Percentiles rank a stretch among this genome's conserved stretches.
Evolutionary conservation across 1,284 basidiomycete genomes (phyloP).

Genomic region (Ustilago nuda): DNA sequence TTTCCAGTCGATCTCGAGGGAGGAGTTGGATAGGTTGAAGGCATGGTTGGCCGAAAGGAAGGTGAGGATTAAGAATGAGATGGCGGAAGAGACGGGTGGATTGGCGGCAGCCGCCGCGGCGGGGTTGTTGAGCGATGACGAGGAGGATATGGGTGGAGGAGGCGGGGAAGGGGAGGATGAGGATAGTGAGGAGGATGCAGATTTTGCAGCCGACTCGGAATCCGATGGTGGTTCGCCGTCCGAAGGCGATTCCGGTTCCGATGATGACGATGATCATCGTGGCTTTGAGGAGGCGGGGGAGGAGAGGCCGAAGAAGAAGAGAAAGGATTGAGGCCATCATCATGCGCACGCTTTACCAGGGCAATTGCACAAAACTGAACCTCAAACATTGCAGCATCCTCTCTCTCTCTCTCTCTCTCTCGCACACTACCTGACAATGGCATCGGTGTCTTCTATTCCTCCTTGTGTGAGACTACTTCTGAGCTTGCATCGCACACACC

Average conservation of each 20-base stretch:
- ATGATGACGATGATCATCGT: conserved; percentile 71
- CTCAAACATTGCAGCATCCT: background rate
- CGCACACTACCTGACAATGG: background rate
- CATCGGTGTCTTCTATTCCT: background rate
- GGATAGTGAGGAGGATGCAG: conserved; percentile 76
- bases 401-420: background rate
- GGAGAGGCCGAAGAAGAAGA: conserved; percentile 61
- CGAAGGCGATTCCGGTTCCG: conserved; percentile 71
- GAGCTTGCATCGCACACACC: conserved; percentile 9
- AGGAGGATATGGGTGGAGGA: conserved; percentile 72
- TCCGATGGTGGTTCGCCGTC: conserved; percentile 62
- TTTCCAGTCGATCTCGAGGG: conserved; percentile 94
- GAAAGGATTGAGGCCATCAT: conserved; percentile 30
- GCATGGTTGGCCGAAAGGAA: conserved; percentile 89
- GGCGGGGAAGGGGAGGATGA: conserved; percentile 73
- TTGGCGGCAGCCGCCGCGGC: conserved; percentile 74
- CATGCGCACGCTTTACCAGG: background rate
- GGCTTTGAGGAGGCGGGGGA: conserved; percentile 44
- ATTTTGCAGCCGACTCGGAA: conserved; percentile 78
- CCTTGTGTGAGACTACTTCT: background rate
- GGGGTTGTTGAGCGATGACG: conserved; percentile 78
- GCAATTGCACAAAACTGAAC: background rate
- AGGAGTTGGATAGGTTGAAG: conserved; percentile 90
- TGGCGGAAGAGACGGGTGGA: conserved; percentile 78
- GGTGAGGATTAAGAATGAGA: conserved; percentile 94